These are phyloP conservation scores for Paraphaeosphaeria sporulosa DNA, from an alignment of 2,329 filamentous ascomycete species.

Conservation along the genomic window DNA sequence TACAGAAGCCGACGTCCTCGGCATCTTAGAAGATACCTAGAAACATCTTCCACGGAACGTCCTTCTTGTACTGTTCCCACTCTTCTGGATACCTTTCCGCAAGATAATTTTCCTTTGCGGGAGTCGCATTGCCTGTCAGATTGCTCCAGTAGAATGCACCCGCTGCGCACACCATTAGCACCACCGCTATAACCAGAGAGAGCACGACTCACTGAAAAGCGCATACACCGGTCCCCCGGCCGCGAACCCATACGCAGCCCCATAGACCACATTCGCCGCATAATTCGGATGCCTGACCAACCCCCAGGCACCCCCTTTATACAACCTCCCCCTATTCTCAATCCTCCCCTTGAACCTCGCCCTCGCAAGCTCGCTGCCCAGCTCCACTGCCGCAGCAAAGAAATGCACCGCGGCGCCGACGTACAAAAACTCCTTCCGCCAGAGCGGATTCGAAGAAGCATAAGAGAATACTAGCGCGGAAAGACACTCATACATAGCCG, in stretches of 20 bases:
- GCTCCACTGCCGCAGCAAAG: not conserved
- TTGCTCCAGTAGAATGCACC: slow-evolving; percentile 10
- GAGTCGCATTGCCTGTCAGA: slow-evolving; percentile 11
- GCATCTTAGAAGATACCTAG: slow-evolving; percentile 3
- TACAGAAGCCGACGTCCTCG: not conserved
- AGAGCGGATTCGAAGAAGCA: slow-evolving; percentile 1
- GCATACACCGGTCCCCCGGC: slow-evolving; percentile 9
- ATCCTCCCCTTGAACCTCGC: not conserved
- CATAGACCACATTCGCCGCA: slow-evolving; percentile 12
- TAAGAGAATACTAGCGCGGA: not conserved
- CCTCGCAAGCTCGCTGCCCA: not conserved
- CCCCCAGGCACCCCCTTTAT: slow-evolving; percentile 1
- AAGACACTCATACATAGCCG: slow-evolving; percentile 1
- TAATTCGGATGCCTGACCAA: slow-evolving; percentile 12
- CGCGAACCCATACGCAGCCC: slow-evolving; percentile 13
- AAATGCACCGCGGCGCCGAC: slow-evolving; percentile 4
- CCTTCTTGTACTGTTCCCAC: slow-evolving; percentile 12
- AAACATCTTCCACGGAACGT: slow-evolving; percentile 14
- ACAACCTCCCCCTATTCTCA: slow-evolving; percentile 4
- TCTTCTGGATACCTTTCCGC: slow-evolving; percentile 5
- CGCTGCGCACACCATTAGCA: slow-evolving; percentile 3
- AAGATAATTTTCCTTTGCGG: slow-evolving; percentile 10
- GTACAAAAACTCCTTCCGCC: not conserved
- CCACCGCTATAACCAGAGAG: not conserved
- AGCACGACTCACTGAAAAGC: not conserved